Evolutionary conservation across 1,284 basidiomycete species (phyloP).

Genomic region (Leccinum pachyderme): DNA sequence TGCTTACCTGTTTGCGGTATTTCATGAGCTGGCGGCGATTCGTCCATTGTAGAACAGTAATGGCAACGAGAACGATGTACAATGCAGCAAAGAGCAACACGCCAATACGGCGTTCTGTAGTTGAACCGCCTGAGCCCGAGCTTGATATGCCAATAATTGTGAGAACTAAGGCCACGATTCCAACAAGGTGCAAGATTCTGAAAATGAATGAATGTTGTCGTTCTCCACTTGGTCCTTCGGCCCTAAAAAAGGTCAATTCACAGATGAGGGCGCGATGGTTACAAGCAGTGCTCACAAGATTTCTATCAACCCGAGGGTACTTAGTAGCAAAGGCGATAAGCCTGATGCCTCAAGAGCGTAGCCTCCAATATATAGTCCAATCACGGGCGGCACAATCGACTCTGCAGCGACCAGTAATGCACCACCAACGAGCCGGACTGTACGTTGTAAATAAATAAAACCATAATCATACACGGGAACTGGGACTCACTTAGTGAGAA

Average conservation of each 20-base stretch:
- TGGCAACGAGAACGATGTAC: conserved; percentile 43
- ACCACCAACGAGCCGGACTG: conserved; percentile 59
- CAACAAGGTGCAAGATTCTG: conserved; percentile 40
- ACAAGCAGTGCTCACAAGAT: conserved; percentile 48
- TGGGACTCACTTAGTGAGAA: conserved; percentile 46
- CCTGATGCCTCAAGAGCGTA: conserved; percentile 57
- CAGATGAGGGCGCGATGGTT: neutral
- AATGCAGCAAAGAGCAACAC: conserved; percentile 48
- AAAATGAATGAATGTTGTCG: conserved; percentile 34
- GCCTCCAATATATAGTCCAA: conserved; percentile 47
- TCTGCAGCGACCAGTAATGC: conserved; percentile 55
- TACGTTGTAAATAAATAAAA: conserved; percentile 10
- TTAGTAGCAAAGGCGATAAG: conserved; percentile 50
- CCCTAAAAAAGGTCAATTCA: conserved; percentile 17
- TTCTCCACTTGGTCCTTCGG: conserved; percentile 20
- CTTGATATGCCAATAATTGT: conserved; percentile 47
- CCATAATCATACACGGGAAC: conserved; percentile 1
- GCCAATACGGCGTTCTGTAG: conserved; percentile 47
- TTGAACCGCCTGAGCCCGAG: conserved; percentile 16
- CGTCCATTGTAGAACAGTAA: conserved; percentile 49
- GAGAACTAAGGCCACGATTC: conserved; percentile 45
- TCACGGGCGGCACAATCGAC: conserved; percentile 35
- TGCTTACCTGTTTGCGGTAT: conserved; percentile 46
- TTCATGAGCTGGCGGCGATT: conserved; percentile 46
- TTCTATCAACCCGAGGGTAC: conserved; percentile 57